These are phyloP conservation scores for Xylariaceae sp. DNA, from an alignment of 2,329 filamentous ascomycete genomes.

Conservation along the genomic window DNA sequence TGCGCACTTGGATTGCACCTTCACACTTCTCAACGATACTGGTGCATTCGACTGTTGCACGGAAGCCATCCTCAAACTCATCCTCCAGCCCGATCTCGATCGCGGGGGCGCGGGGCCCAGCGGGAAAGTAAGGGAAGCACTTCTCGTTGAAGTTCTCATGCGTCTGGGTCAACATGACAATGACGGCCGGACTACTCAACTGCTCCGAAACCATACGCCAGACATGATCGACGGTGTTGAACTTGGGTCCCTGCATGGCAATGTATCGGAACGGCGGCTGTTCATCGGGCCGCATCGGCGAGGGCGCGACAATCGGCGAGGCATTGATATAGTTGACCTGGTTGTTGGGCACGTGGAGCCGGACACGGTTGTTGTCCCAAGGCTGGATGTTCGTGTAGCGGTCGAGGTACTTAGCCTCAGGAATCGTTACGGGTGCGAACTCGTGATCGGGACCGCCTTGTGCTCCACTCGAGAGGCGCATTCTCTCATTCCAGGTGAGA, in stretches of 20 bases:
- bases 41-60: constrained; percentile 67
- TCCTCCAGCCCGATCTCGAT: constrained; percentile 61
- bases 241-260: constrained; percentile 88
- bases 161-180: constrained; percentile 93
- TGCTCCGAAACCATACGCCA: constrained; percentile 97
- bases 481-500: constrained; percentile 52
- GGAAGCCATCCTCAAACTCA: constrained; percentile 64
- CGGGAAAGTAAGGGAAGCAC: constrained; percentile 85
- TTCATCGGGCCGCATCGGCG: constrained; percentile 36
- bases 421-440: constrained; percentile 53
- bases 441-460: constrained; percentile 38
- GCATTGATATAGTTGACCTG: constrained; percentile 80
- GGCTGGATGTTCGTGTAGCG: constrained; percentile 88
- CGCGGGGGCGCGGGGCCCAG: constrained; percentile 49
- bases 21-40: constrained; percentile 53
- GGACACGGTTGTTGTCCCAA: constrained; percentile 82
- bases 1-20: constrained; percentile 69
- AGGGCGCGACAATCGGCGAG: constrained; percentile 62
- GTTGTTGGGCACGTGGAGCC: constrained; percentile 71
- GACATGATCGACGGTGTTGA: constrained; percentile 72
- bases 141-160: constrained; percentile 76
- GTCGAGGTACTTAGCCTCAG: constrained; percentile 64
- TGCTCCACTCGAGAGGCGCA: constrained; percentile 41
- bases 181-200: constrained; percentile 66
- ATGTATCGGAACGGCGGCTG: constrained; percentile 65